phyloP scores from a whole-genome alignment of 1,284 basidiomycete species.

The Tetrapyrgos nigripes region DNA sequence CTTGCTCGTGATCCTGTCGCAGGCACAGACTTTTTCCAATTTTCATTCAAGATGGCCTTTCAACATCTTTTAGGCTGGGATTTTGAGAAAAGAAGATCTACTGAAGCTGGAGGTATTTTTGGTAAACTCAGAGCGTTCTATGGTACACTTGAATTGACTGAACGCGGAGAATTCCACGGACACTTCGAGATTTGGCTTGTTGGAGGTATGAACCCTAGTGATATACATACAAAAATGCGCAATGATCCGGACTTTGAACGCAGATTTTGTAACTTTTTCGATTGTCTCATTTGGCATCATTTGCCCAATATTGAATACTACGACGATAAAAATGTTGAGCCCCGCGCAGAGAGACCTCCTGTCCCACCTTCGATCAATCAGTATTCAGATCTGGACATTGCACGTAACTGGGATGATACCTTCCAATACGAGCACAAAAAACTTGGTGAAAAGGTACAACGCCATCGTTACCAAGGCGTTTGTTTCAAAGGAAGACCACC shows the following conservation, averaged over 20 bases:
- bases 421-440: conserved; percentile 1
- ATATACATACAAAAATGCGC: conserved; percentile 16
- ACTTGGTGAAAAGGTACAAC: conserved; percentile 21
- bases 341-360: conserved; percentile 3
- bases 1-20: conserved; percentile 33
- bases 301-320: conserved; percentile 5
- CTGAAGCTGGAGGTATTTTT: conserved; percentile 26
- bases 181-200: conserved; percentile 40
- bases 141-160: conserved; percentile 37
- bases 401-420: not conserved
- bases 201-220: conserved; percentile 26
- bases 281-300: conserved; percentile 9
- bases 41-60: conserved; percentile 28
- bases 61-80: conserved; percentile 23
- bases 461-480: conserved; percentile 21
- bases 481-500: conserved; percentile 30
- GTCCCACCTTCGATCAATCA: not conserved
- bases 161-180: conserved; percentile 33
- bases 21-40: conserved; percentile 33
- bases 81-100: conserved; percentile 2
- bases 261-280: conserved; percentile 11
- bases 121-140: conserved; percentile 33
- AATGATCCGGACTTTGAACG: conserved; percentile 12
- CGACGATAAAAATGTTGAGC: not conserved
- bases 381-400: not conserved